Evolutionary conservation across 2,329 filamentous ascomycete species (phyloP).

Genomic region (Colletotrichum sp.): DNA sequence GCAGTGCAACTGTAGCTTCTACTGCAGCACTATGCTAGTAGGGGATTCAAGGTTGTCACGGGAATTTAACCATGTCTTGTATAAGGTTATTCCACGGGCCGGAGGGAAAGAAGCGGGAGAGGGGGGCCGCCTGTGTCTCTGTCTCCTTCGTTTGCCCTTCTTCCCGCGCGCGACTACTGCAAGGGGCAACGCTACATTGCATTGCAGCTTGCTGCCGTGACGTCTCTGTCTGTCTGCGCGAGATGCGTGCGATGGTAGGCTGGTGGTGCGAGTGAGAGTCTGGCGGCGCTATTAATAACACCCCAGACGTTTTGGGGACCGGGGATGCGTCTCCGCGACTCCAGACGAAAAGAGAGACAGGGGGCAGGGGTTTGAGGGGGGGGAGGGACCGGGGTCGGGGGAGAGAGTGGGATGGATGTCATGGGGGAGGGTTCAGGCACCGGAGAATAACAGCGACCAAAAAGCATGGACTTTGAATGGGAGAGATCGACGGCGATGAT

Average conservation of each 20-base stretch:
- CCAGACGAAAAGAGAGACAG: background rate
- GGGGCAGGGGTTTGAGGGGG: background rate
- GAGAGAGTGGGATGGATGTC: background rate
- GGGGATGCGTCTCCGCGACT: background rate
- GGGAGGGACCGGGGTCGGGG: background rate
- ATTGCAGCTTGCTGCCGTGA: background rate
- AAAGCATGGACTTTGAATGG: background rate
- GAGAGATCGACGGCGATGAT: background rate
- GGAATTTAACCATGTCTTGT: background rate
- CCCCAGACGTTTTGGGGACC: background rate
- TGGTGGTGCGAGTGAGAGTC: background rate
- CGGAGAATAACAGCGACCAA: background rate
- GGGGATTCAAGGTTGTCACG: background rate
- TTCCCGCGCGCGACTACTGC: background rate
- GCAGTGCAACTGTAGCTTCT: background rate
- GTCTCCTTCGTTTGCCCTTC: background rate
- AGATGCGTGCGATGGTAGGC: background rate
- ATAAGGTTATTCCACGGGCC: constrained; percentile 1
- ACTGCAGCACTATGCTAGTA: background rate
- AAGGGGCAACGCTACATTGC: background rate
- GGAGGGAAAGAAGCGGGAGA: background rate
- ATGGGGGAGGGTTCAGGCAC: background rate
- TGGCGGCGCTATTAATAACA: constrained; percentile 1
- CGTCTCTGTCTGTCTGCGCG: background rate
- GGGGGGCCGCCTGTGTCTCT: background rate